Percentiles rank a stretch among this genome's conserved stretches.
These are phyloP conservation scores for Sextonia rubra DNA, from an alignment of 164 flowering plant species.

Conservation along the genomic window DNA sequence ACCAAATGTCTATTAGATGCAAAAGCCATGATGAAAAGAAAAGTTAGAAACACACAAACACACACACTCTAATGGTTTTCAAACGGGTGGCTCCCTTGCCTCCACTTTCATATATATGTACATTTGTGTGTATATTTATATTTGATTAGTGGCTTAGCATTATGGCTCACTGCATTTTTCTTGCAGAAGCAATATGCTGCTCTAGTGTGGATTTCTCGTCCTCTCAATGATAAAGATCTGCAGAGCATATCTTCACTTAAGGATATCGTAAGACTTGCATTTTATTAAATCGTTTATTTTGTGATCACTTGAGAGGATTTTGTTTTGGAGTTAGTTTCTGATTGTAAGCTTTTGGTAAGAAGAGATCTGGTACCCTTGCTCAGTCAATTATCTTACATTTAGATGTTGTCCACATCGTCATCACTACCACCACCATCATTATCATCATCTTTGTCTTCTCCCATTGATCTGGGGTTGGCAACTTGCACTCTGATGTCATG, in stretches of 20 bases:
- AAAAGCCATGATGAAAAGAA: not conserved
- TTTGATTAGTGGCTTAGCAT: not conserved
- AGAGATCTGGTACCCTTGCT: not conserved
- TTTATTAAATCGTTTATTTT: too few relatives aligned
- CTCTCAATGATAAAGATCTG: conserved; percentile 62
- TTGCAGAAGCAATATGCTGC: conserved; percentile 96
- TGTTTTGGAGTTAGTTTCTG: too few relatives aligned
- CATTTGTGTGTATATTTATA: too few relatives aligned
- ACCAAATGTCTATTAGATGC: not conserved
- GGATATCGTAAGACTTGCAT: conserved; percentile 53
- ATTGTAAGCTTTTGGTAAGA: not conserved
- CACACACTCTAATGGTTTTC: too few relatives aligned
- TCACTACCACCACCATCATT: too few relatives aligned
- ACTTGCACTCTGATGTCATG: not conserved
- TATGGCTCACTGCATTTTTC: conserved; percentile 6
- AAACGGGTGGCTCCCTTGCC: too few relatives aligned
- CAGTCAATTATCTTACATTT: not conserved
- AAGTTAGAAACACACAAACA: not conserved
- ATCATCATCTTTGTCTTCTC: too few relatives aligned
- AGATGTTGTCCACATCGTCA: too few relatives aligned
- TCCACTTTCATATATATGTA: too few relatives aligned
- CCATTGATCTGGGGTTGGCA: too few relatives aligned
- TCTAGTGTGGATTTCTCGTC: conserved; percentile 90
- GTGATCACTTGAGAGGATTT: too few relatives aligned
- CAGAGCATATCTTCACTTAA: conserved; percentile 49